Conservation (phyloP, 2,329 filamentous ascomycete genomes). For the Tolypocladium nubicola region DNA sequence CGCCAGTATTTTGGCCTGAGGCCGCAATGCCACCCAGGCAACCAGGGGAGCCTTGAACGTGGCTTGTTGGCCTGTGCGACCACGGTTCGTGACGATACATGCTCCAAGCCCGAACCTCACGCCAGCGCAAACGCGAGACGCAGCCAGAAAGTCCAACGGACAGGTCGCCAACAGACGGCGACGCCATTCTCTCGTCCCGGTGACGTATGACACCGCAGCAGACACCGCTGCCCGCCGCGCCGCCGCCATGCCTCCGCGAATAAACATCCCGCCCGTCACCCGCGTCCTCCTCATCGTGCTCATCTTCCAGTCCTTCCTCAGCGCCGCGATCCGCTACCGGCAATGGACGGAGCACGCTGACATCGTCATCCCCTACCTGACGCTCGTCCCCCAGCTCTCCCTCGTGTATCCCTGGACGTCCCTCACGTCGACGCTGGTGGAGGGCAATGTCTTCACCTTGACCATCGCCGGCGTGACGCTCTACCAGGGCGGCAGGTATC, state of each 20-base stretch:
- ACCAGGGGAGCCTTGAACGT: neutral
- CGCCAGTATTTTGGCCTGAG: neutral
- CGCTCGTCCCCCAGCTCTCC: constrained; percentile 73
- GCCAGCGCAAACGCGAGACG: neutral
- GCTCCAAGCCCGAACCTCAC: neutral
- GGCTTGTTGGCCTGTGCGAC: neutral
- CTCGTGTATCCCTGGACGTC: constrained; percentile 91
- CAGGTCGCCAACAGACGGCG: neutral
- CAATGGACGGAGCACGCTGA: constrained; percentile 53
- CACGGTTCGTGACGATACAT: neutral
- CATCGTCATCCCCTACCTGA: constrained; percentile 76
- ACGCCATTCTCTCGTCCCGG: neutral
- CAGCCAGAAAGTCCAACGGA: neutral
- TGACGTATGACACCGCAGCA: neutral
- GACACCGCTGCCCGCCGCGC: constrained; percentile 2
- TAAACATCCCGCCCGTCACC: constrained; percentile 90
- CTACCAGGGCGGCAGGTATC: constrained; percentile 86
- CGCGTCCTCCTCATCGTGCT: constrained; percentile 68
- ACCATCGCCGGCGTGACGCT: constrained; percentile 66
- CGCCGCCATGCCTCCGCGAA: constrained; percentile 60
- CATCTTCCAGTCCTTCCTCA: constrained; percentile 69
- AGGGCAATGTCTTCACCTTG: constrained; percentile 86
- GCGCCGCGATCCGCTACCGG: constrained; percentile 65
- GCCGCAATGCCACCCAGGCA: neutral
- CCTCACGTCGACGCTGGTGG: constrained; percentile 74